Evolutionary conservation across 352 stramenopile genomes (phyloP), one percentile per base, ranked within the genome.

Genomic region (Globisporangium solare): DNA sequence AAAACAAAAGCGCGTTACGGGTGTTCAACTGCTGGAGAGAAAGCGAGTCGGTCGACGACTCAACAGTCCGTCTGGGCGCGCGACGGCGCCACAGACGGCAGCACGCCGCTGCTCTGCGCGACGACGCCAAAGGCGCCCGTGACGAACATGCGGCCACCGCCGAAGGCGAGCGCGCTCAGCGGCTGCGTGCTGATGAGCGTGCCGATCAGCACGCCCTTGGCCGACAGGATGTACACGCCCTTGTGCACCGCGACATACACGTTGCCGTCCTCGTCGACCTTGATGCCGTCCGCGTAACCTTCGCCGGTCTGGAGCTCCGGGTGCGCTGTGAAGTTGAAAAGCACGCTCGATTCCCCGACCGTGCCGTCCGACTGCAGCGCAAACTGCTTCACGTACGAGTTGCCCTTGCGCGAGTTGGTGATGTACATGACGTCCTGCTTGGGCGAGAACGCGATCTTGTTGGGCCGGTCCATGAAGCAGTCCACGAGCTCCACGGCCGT

Each of bases 371-470:
- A 53, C 11, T 71, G 64, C 60, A 92, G 58, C 51, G 68, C 51
- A 57, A 83, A 92, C 54, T 76, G 66, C 67, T 92, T 92, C 20
- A 92, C 64, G 64, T 90, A 92, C 54, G 82, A 84, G 66, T 90
- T 82, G 58, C 67, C 68, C 64, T 76, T 84, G 59, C 83, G 77
- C 55, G 82, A 86, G 70, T 92, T 92, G 24, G 74, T 87, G 53
- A 90, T 74, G 68, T 92, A 92, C 75, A 92, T 86, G 42, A 76
- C 60, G 58, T 89, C 74, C 46, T 88, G 66, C 32, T 76, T 56
- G 8, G 82, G 79, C 18, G 79, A 88, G 56, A 92, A 90, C 18
- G 82, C 82, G 40, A 92, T 89, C 66, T 89, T 89, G 68, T 89
- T 89, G n/a, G 82, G 82, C 11, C 82, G 79, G 42, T 81, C 81